Base-by-base conservation (phyloP, 2,329 filamentous ascomycete genomes). In the Drechslerella dactyloides region DNA sequence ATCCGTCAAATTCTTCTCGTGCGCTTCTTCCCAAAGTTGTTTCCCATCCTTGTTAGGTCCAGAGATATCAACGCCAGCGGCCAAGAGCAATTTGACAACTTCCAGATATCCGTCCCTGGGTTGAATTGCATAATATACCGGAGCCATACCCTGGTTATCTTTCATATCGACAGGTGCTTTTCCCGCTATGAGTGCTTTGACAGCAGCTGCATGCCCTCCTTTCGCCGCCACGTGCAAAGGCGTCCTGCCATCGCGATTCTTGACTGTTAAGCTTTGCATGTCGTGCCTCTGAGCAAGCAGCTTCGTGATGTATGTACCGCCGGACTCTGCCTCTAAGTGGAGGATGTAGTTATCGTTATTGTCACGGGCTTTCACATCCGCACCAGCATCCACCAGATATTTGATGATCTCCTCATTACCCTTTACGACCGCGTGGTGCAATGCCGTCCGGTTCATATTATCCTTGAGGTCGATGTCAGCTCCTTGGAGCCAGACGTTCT, bases 131-230 rank as follows among this genome's bases (percentile, higher is more conserved):
- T 24, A 48, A 19, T 74, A 74, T 23, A 78, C 54, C 5, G 75
- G 75, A 27, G 72, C 77, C 6, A 69, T 73, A 11, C 64, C 73
- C 37, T 73, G 46, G 10, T 42, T 54, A 55, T 69, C 63, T 54
- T 74, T 77, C 33, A 73, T 73, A 35, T 76, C 69, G 17, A 69
- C 57, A 44, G 61, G 53, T 11, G 75, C 70, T 27, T 2, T 4
- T 21, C 37, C 73, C 6, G 5, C 19, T 23, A 68, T 10, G 17
- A 72, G 61, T 4, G 10, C 30, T 13, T 59, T 42, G 5, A 72
- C 7, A 13, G 46, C 42, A 7, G n/a, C 23, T 37, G 40, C 42
- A 10, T 72, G 52, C 8, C 66, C 66, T n/a, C n/a, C 35, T 17
- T 66, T 60, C n/a, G 60, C 61, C 1, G 61, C 61, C 42, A 21